Percentiles rank a stretch among this genome's conserved stretches.
Conservation (phyloP, 305 asterid genomes). For the Plantago rigida region DNA sequence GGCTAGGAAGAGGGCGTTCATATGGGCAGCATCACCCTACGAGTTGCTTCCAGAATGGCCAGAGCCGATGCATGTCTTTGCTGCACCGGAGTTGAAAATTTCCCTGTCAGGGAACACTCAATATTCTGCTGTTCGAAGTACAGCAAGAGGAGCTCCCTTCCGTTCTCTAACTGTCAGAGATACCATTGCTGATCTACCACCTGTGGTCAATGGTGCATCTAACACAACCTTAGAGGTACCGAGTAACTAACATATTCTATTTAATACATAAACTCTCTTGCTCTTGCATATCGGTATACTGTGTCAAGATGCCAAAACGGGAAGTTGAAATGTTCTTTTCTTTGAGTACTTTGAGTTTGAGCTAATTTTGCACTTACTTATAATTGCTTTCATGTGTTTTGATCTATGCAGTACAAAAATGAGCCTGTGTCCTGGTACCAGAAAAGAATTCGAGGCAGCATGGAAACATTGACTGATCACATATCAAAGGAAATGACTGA, state of each 20-base stretch:
- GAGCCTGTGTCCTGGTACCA: conserved; percentile 65
- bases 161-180: conserved; percentile 93
- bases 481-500: conserved; percentile 60
- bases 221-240: conserved; percentile 39
- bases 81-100: conserved; percentile 69
- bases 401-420: conserved; percentile 40
- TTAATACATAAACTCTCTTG: not conserved
- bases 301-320: not conserved
- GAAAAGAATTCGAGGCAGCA: conserved; percentile 47
- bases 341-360: not conserved
- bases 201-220: conserved; percentile 75
- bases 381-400: conserved; percentile 11
- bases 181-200: conserved; percentile 90
- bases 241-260: conserved; percentile 1
- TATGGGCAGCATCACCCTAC: conserved; percentile 96
- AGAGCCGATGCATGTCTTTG: conserved; percentile 94
- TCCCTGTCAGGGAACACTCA: conserved; percentile 48
- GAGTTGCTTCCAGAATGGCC: conserved; percentile 97
- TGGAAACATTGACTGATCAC: conserved; percentile 39
- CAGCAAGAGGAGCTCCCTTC: conserved; percentile 81
- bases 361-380: conserved; percentile 24
- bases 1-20: conserved; percentile 91
- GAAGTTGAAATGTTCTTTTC: not conserved
- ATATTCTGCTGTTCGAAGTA: conserved; percentile 75
- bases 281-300: conserved; percentile 11